Conservation (phyloP, 73 alveolate species). For the Symbiodinium natans region DNA sequence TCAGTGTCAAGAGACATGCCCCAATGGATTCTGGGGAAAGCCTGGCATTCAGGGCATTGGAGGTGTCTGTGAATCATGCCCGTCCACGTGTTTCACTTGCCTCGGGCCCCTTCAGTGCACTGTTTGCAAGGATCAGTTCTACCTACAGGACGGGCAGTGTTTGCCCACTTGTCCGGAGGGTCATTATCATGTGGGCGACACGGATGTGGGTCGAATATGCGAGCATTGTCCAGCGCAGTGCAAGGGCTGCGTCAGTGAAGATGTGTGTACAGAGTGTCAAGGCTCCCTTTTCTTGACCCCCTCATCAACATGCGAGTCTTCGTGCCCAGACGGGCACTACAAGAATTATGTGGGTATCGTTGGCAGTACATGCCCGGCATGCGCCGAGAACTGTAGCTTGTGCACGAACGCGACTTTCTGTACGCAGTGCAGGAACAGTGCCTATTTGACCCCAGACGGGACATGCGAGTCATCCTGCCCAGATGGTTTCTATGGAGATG, state of each 20-base stretch:
- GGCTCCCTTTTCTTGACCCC: neutral
- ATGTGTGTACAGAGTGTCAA: conserved; percentile 19
- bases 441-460: neutral
- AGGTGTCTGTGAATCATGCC: neutral
- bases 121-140: conserved; percentile 14
- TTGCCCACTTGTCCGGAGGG: neutral
- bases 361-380: conserved; percentile 11
- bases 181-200: conserved; percentile 19
- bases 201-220: neutral
- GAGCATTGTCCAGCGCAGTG: neutral
- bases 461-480: neutral
- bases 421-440: conserved; percentile 7
- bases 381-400: neutral
- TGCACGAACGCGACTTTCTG: conserved; percentile 12
- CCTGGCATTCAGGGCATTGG: conserved; percentile 7
- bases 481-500: neutral
- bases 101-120: neutral
- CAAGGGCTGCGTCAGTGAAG: conserved; percentile 17
- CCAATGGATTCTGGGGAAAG: neutral
- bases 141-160: neutral
- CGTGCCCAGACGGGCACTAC: conserved; percentile 26
- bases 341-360: neutral
- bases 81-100: neutral
- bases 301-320: neutral
- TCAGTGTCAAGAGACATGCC: neutral